Percentiles rank a stretch among this genome's conserved stretches.
These are phyloP conservation scores for Mycena kentingensis DNA, from an alignment of 768 basidiomycete species.

Conservation along the genomic window DNA sequence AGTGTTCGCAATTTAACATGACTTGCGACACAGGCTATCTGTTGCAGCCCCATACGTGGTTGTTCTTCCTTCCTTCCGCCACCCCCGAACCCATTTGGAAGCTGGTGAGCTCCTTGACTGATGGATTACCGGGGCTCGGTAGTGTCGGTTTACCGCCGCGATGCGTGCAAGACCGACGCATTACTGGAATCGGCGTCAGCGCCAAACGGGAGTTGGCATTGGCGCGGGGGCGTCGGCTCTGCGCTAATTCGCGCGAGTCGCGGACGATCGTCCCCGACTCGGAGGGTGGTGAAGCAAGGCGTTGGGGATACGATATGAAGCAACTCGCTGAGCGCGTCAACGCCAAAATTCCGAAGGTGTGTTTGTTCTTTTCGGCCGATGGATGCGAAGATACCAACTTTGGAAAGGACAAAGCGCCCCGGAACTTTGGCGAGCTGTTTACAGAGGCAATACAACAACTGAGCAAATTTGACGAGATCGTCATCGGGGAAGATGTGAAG, in stretches of 20 bases:
- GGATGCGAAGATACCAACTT: constrained; percentile 8
- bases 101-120: constrained; percentile 45
- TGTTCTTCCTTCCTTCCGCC: constrained; percentile 52
- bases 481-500: constrained; percentile 68
- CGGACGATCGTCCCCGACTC: constrained; percentile 38
- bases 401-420: constrained; percentile 21
- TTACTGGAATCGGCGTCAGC: constrained; percentile 73
- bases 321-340: constrained; percentile 59
- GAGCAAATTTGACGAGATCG: constrained; percentile 70
- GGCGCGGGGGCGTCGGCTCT: constrained; percentile 66
- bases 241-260: constrained; percentile 48
- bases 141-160: constrained; percentile 74
- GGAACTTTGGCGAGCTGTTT: constrained; percentile 68
- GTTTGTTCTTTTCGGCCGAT: constrained; percentile 2
- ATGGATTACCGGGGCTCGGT: constrained; percentile 79
- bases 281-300: constrained; percentile 71
- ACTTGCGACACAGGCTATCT: constrained; percentile 71
- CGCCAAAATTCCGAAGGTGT: constrained; percentile 38
- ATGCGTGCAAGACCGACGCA: constrained; percentile 77
- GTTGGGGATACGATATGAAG: constrained; percentile 72
- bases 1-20: constrained; percentile 57
- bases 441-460: constrained; percentile 79
- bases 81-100: constrained; percentile 48
- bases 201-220: constrained; percentile 65
- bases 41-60: constrained; percentile 60